Evolutionary conservation across 768 basidiomycete species (phyloP).

Genomic region (Aureoboletus auriporus): DNA sequence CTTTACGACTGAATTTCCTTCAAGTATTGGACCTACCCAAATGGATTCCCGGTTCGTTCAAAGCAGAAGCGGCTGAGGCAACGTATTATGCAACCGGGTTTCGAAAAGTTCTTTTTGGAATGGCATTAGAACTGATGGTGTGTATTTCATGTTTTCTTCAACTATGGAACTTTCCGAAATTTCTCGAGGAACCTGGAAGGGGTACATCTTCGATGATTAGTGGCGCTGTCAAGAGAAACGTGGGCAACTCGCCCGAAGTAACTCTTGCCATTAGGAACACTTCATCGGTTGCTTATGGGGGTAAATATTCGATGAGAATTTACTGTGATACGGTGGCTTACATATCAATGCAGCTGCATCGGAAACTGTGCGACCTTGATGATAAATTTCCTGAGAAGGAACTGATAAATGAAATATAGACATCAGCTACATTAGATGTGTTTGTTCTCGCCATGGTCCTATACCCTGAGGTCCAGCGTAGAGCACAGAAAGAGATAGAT

Average conservation of each 20-base stretch:
- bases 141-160: not conserved
- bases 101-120: constrained; percentile 16
- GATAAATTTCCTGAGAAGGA: not conserved
- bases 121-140: constrained; percentile 23
- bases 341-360: constrained; percentile 16
- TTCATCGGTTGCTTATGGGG: constrained; percentile 22
- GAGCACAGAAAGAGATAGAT: constrained; percentile 24
- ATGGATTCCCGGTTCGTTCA: constrained; percentile 25
- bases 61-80: constrained; percentile 15
- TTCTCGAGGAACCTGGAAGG: constrained; percentile 13
- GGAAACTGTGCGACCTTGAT: constrained; percentile 21
- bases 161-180: not conserved
- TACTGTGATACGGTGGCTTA: not conserved
- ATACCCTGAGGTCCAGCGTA: constrained; percentile 21
- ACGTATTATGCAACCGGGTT: constrained; percentile 16
- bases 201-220: constrained; percentile 20
- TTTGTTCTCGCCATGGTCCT: constrained; percentile 29
- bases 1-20: not conserved
- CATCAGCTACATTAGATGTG: constrained; percentile 14
- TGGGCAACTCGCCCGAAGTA: constrained; percentile 18
- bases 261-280: constrained; percentile 17
- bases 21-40: constrained; percentile 22
- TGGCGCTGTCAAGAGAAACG: constrained; percentile 17
- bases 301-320: constrained; percentile 4
- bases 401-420: constrained; percentile 10